phyloP scores from a whole-genome alignment of 139 green algal species.

The Asterochloris sp. region DNA sequence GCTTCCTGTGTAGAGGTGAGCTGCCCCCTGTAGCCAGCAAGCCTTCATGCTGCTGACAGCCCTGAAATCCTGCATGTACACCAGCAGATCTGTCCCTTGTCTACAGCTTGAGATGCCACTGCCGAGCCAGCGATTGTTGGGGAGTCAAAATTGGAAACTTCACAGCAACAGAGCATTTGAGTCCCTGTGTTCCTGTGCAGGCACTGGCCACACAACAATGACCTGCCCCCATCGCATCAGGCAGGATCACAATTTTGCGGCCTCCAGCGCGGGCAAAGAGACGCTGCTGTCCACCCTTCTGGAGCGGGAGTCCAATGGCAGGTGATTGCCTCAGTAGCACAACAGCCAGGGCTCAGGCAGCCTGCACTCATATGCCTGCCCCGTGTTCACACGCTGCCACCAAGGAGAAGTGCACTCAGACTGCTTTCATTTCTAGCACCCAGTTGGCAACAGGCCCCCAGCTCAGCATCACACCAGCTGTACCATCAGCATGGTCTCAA shows the following conservation, averaged over 20 bases:
- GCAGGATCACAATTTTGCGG: constrained; percentile 41
- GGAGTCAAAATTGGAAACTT: no score
- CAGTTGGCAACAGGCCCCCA: no score
- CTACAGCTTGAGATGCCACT: no score
- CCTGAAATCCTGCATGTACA: no score
- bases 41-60: not conserved
- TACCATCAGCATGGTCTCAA: no score
- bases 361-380: not conserved
- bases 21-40: not conserved
- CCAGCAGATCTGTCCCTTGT: no score
- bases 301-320: constrained; percentile 37
- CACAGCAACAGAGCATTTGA: not conserved
- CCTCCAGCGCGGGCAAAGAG: constrained; percentile 14
- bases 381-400: not conserved
- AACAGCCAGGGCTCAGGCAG: not conserved
- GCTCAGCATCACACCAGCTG: no score
- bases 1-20: constrained; percentile 61
- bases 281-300: constrained; percentile 26
- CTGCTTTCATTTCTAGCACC: no score
- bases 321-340: not conserved
- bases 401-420: not conserved
- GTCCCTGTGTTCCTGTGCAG: constrained; percentile 53
- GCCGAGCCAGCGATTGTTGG: no score
- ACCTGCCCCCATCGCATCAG: constrained; percentile 73
- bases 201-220: constrained; percentile 76